Percentiles rank a stretch among this genome's conserved stretches.
Evolutionary conservation across 441 rosid genomes (phyloP).

Genomic region (Mallotus repandus): DNA sequence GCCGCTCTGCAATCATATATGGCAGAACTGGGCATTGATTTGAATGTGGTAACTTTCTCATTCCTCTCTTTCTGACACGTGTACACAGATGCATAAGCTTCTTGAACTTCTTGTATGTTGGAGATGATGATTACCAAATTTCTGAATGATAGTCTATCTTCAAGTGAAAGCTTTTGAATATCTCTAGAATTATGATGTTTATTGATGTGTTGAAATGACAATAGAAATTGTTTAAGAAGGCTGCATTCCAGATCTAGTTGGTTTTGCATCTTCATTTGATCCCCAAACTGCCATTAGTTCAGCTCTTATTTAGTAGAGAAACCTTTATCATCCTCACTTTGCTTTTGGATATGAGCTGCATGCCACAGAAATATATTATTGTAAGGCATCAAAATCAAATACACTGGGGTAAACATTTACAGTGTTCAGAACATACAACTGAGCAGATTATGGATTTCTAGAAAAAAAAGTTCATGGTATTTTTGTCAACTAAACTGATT

Average conservation of each 20-base stretch:
- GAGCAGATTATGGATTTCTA: neutral
- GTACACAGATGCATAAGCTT: neutral
- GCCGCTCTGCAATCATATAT: slow-evolving; percentile 64
- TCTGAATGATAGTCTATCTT: neutral
- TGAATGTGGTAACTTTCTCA: slow-evolving; percentile 64
- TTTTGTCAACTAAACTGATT: slow-evolving; percentile 1
- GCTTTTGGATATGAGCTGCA: neutral
- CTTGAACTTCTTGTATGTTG: neutral
- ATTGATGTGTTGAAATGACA: neutral
- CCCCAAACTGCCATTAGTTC: neutral
- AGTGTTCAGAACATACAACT: neutral
- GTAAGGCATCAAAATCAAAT: neutral
- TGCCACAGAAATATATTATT: neutral
- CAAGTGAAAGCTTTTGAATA: neutral
- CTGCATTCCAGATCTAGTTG: neutral
- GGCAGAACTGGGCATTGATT: slow-evolving; percentile 63
- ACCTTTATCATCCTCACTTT: neutral
- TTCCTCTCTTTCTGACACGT: slow-evolving; percentile 8
- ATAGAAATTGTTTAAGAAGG: neutral
- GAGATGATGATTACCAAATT: neutral
- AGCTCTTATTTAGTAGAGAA: neutral
- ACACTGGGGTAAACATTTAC: neutral
- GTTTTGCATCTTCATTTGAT: neutral
- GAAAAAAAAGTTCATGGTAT: neutral
- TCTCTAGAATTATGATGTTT: neutral